Evolutionary conservation across 805 yeast species (phyloP), one percentile per base, ranked within the genome.

Genomic region (Nakazawaea ishiwadae): DNA sequence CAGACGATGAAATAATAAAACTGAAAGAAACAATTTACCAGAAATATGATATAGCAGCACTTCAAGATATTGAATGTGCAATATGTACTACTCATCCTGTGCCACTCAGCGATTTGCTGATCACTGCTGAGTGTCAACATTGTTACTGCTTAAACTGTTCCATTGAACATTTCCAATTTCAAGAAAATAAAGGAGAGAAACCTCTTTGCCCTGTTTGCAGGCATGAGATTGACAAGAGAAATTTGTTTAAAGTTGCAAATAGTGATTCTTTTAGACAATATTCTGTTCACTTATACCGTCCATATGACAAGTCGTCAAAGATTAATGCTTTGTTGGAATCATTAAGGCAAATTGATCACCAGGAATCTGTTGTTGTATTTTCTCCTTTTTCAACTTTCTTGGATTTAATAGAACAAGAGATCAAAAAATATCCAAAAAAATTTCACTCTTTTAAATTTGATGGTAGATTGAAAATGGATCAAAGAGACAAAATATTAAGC

Each of bases 301-400:
- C 80, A 1, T 67, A 67, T 47, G 69, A 67, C 14, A 71, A 79
- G 37, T 82, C 96, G 0, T 75, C 95, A 0, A 89, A 89, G 56
- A 67, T 86, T 11, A 75, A 77, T 48, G 88, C 95, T 0, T 64
- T 89, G 19, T 44, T 85, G 4, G 60, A 68, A 4, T 88, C 84
- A 52, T 59, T 88, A 14, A 71, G 69, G 42, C 75, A 71, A 19
- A 76, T 75, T 12, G 68, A 75, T 7, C 76, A 82, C 0, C 79
- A 78, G 12, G 86, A 81, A 44, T 88, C 84, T 52, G 77, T 84
- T 3, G 89, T 91, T 37, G 90, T 91, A 0, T 91, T 91, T 54
- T 88, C 96, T 2, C 97, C 91, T 51, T 90, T 90, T 52, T 84
- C 96, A 0, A 73, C 86, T 0, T 91, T 79, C 53, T 58, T 90